Conservation (phyloP, 441 rosid species). For the Pelargonium citronellum region DNA sequence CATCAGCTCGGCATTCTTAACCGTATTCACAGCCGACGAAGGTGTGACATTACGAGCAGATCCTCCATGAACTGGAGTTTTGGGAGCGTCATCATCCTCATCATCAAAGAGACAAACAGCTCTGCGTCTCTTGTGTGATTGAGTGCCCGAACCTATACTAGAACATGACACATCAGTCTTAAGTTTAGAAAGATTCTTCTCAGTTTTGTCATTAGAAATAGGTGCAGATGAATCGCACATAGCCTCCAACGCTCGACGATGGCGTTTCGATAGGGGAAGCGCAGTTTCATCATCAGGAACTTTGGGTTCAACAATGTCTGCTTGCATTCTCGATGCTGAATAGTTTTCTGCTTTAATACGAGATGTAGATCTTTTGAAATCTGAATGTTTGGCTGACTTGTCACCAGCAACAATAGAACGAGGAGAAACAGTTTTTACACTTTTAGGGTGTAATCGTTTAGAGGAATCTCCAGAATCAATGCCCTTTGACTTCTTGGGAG, state of each 20-base stretch:
- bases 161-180: conserved; percentile 34
- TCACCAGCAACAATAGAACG: conserved; percentile 29
- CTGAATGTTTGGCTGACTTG: conserved; percentile 33
- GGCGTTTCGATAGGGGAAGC: conserved; percentile 55
- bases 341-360: conserved; percentile 32
- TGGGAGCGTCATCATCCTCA: conserved; percentile 66
- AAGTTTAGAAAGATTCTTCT: conserved; percentile 34
- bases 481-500: conserved; percentile 49
- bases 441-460: conserved; percentile 27
- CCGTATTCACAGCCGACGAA: conserved; percentile 31
- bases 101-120: conserved; percentile 77
- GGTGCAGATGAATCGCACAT: conserved; percentile 39
- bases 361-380: conserved; percentile 21
- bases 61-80: conserved; percentile 91
- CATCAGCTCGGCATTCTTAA: conserved; percentile 29
- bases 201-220: conserved; percentile 39
- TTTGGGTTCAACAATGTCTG: conserved; percentile 22
- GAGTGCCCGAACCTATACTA: conserved; percentile 33
- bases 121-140: conserved; percentile 63
- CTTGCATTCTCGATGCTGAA: conserved; percentile 45
- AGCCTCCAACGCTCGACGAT: conserved; percentile 52
- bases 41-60: conserved; percentile 32
- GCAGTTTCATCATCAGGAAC: conserved; percentile 58
- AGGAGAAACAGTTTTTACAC: conserved; percentile 29
- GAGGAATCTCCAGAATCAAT: conserved; percentile 31